Base-by-base conservation (phyloP, 768 basidiomycete species). In the Boletus tomentosulus region DNA sequence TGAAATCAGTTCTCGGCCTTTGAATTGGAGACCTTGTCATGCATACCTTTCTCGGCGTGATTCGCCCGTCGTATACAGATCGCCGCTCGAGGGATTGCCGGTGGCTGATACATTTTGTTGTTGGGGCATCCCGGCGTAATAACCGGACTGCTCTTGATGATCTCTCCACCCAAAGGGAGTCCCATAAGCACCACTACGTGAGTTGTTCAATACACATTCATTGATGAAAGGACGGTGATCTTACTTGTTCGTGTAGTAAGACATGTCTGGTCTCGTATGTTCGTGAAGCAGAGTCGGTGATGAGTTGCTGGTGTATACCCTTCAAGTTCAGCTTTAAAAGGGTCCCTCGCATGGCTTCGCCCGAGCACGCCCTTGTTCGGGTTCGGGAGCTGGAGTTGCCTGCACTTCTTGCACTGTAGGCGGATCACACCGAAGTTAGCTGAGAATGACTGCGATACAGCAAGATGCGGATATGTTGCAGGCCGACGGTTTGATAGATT, bases 31-130 rank as follows among this genome's bases (percentile, higher is more conserved):
- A 45, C 11, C n/a, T 42, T 25, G 27, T 16, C 25, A 30, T n/a
- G 22, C 60, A 27, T 46, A 67, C 64, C 57, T 59, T 46, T 56
- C 56, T 37, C 19, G 54, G 19, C 3, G 22, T 10, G 33, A n/a
- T 8, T 30, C 39, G 13, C 16, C 7, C 10, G 30, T 6, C 43
- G 51, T 56, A n/a, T 49, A 3, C 25, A 27, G 16, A 27, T 37
- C 44, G 15, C n/a, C 39, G 25, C 6, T n/a, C 19, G 50, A 50
- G 1, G 42, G n/a, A 47, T 42, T 34, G 35, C 6, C 41, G 5
- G 34, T 8, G 27, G 30, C 13, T 15, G 51, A 25, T 1, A 24
- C 12, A 46, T 50, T 28, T 45, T 51, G 56, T 46, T 55, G 62
- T 16, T 25, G 54, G 28, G 35, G 37, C 12, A 47, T 24, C 33